phyloP scores from a whole-genome alignment of 1,284 basidiomycete genomes.

The Athelia psychrophila region DNA sequence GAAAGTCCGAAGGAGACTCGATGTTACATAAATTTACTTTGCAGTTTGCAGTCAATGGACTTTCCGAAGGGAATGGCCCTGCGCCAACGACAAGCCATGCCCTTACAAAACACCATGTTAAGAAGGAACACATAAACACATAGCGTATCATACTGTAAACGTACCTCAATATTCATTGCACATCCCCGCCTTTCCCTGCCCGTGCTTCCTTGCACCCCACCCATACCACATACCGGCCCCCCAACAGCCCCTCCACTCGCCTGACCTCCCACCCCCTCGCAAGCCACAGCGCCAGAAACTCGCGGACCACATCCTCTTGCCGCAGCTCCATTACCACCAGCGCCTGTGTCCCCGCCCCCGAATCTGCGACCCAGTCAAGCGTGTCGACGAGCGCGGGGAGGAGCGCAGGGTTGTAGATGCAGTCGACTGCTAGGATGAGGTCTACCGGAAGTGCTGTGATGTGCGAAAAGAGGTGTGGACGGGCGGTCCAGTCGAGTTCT shows the following conservation, averaged over 20 bases:
- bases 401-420: conserved; percentile 84
- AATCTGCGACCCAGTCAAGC: conserved; percentile 53
- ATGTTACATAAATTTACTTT: too few species aligned
- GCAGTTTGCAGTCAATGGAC: too few species aligned
- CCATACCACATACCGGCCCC: conserved; percentile 43
- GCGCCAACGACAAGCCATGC: too few species aligned
- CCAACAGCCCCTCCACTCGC: conserved; percentile 33
- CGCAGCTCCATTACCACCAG: conserved; percentile 79
- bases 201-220: conserved; percentile 29
- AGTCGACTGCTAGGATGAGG: conserved; percentile 77
- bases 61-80: too few species aligned
- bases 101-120: too few species aligned
- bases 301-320: conserved; percentile 75
- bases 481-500: conserved; percentile 68
- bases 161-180: too few species aligned
- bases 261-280: conserved; percentile 45
- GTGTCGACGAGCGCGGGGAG: conserved; percentile 70
- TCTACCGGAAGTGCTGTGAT: conserved; percentile 39
- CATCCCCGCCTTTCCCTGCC: too few species aligned
- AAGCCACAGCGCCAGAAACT: conserved; percentile 75
- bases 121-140: too few species aligned
- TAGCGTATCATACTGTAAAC: too few species aligned
- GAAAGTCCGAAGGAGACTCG: too few species aligned
- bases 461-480: conserved; percentile 33
- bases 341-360: conserved; percentile 50